phyloP scores from a whole-genome alignment of 2,329 filamentous ascomycete species.

The Thelonectria discophora region DNA sequence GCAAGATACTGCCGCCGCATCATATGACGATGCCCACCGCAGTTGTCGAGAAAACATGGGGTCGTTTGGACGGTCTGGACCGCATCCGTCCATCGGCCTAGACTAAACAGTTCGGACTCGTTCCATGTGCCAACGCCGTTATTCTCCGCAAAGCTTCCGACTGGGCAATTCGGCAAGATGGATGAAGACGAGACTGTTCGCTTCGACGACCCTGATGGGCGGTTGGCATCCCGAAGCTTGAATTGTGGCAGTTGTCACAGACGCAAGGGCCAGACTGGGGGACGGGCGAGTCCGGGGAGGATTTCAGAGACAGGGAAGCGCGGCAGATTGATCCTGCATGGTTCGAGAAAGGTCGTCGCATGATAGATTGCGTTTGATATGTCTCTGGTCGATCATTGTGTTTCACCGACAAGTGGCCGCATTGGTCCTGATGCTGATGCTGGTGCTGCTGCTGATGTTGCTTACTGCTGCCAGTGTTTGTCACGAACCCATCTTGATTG shows the following conservation, averaged over 20 bases:
- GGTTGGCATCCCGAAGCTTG: slow-evolving; percentile 9
- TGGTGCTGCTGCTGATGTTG: no score
- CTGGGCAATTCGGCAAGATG: slow-evolving; percentile 18
- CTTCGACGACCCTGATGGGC: slow-evolving; percentile 2
- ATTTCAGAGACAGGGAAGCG: slow-evolving; percentile 1
- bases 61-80: slow-evolving; percentile 10
- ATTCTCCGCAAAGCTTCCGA: slow-evolving; percentile 15
- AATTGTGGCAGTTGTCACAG: slow-evolving; percentile 2
- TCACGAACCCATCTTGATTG: neutral
- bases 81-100: neutral
- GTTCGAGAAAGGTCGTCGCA: neutral
- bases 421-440: no score
- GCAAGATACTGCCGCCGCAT: neutral
- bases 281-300: slow-evolving; percentile 11
- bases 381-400: neutral
- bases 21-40: slow-evolving; percentile 7
- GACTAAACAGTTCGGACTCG: slow-evolving; percentile 9
- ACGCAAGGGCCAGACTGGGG: slow-evolving; percentile 17
- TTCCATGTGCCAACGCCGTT: neutral
- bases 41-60: neutral
- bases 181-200: slow-evolving; percentile 5
- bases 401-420: neutral
- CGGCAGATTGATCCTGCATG: slow-evolving; percentile 1
- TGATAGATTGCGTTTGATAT: neutral
- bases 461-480: no score